Conservation (phyloP, 164 flowering plant species). For the Tinospora cordifolia region DNA sequence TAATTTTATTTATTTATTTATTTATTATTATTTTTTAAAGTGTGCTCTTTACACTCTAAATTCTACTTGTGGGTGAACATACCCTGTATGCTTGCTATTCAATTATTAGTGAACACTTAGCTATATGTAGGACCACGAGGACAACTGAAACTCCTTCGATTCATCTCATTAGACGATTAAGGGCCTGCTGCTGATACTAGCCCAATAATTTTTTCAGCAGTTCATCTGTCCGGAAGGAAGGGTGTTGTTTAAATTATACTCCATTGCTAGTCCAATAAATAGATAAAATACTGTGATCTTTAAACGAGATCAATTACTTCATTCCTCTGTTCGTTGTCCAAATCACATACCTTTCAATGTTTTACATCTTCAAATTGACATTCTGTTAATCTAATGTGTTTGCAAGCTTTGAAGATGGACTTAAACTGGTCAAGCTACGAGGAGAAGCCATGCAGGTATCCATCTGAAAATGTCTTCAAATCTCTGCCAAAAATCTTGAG, state of each 20-base stretch:
- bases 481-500: neutral
- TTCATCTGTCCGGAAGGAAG: neutral
- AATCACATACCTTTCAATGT: neutral
- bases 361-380: neutral
- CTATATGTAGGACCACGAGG: neutral
- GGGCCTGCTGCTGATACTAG: neutral
- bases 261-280: neutral
- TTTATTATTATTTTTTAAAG: too few species aligned
- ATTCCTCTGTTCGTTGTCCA: neutral
- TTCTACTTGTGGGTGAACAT: neutral
- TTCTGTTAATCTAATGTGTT: neutral
- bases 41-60: neutral
- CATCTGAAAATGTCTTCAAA: neutral
- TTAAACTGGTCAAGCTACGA: constrained; percentile 88
- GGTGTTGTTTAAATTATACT: neutral
- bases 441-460: constrained; percentile 99
- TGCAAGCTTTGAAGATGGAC: constrained; percentile 96
- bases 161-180: neutral
- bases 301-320: neutral
- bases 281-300: neutral
- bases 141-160: neutral
- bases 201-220: neutral
- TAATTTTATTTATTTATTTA: too few species aligned
- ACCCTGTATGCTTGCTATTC: neutral
- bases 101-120: neutral